Base-by-base conservation (phyloP, 345 rosid species). In the Euphorbia pulcherrima region DNA sequence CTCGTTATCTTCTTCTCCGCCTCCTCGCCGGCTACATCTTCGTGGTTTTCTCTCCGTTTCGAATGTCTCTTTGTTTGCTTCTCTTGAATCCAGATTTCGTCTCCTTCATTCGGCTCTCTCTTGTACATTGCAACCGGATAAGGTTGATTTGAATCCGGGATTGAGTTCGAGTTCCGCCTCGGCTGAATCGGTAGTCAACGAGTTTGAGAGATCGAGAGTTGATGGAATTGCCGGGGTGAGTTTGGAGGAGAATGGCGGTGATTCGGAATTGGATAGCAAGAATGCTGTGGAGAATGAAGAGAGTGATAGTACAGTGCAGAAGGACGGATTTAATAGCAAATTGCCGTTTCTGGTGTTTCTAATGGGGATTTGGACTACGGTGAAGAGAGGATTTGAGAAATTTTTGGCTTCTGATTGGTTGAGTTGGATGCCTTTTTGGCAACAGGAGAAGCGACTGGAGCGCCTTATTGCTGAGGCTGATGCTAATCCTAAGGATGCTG, bases 401-500 rank as follows among this genome's bases (percentile, higher is more conserved):
- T 68, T 86, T 24, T 41, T 77, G 83, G 81, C 79, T 21, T 79
- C 77, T 78, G 82, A 80, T 75, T 92, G 95, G 97, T 58, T 87
- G 27, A 78, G 76, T 65, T 83, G 87, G 92, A 82, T 83, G 90
- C 95, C 95, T 0, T 87, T 88, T 78, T 91, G 88, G 82, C 83
- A 83, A 13, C 87, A 76, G 18, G 92, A 86, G 81, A 87, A 86
- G 81, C 80, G 81, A 26, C 76, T 94, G 29, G 92, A 87, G 60
- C 86, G 83, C 55, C 83, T 93, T 40, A 75, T 87, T 57, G 90
- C 88, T 0, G 96, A 90, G 62, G 98, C 96, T 60, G 92, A 90
- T 50, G 89, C 93, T 0, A 81, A 91, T 70, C 99, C 96, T 5
- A 87, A 83, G 72, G 96, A 91, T 35, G 85, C 85, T 0, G 82